phyloP scores from a whole-genome alignment of 2,329 filamentous ascomycete species.

The Colletotrichum sojae region DNA sequence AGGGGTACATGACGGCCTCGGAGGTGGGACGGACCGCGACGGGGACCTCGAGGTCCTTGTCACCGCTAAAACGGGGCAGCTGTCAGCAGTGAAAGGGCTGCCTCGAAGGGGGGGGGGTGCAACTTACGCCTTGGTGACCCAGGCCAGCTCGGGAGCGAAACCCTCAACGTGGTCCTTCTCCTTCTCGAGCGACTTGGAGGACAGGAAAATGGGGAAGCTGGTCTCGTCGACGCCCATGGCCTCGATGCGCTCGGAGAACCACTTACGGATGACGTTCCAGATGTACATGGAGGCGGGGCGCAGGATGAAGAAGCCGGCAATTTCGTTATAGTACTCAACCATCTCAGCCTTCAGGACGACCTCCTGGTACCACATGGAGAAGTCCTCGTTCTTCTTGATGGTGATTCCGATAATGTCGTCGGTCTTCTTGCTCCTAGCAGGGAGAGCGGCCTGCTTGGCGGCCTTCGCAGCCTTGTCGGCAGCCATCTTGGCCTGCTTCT shows the following conservation, averaged over 20 bases:
- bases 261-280: conserved; percentile 76
- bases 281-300: conserved; percentile 79
- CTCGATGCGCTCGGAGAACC: conserved; percentile 84
- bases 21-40: conserved; percentile 78
- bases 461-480: conserved; percentile 75
- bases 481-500: conserved; percentile 74
- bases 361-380: conserved; percentile 97
- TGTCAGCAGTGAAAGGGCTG: conserved; percentile 2
- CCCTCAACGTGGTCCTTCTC: conserved; percentile 98
- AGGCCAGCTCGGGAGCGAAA: conserved; percentile 94
- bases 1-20: conserved; percentile 92
- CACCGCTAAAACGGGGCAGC: conserved; percentile 72
- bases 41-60: conserved; percentile 89
- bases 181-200: conserved; percentile 85
- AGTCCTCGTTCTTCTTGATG: conserved; percentile 86
- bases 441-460: conserved; percentile 67
- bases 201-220: conserved; percentile 97
- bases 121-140: conserved; percentile 85
- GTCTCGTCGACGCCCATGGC: conserved; percentile 93
- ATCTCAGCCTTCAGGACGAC: conserved; percentile 97
- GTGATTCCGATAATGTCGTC: conserved; percentile 90
- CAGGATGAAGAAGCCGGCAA: conserved; percentile 97
- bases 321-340: conserved; percentile 95
- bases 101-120: not conserved
- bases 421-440: conserved; percentile 71